Base-by-base conservation (phyloP, 1,284 basidiomycete species). In the Heterobasidion parviporum region DNA sequence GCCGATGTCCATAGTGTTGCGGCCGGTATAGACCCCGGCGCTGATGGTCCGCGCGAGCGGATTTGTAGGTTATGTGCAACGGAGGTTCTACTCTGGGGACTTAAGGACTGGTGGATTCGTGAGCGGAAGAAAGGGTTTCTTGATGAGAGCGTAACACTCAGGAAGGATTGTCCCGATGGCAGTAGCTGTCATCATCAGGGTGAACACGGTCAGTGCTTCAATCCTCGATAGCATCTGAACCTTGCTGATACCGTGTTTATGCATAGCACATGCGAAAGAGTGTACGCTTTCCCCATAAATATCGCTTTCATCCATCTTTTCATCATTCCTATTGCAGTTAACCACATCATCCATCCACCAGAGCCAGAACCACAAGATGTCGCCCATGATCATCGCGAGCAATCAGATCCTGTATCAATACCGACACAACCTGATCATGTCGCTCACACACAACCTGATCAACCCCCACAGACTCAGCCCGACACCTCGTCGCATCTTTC, bases 51-150 rank as follows among this genome's bases (percentile, higher is more conserved):
- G 16, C 77, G 83, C 34, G 73, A 69, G 43, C 76, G 72, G 52
- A 80, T 85, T 45, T 91, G 88, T 63, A 73, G 88, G 55, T 68
- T 81, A 47, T 91, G 88, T 64, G 83, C 89, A 2, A 75, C 81
- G 0, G 87, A 89, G 65, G 75, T 89, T 1, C 73, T 91, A 10
- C 70, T 89, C 3, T 87, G 80, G 74, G 88, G 88, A 6, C 63
- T 91, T 52, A 80, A 77, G 56, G 85, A 84, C 43, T 91, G 88
- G 88, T 91, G 89, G 87, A 70, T 87, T 20, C 73, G 84, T 55
- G 88, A 90, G 67, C 78, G 89, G 41, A 75, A 74, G 68, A 85
- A 82, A 63, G 86, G 85, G 8, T 76, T 79, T 59, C 66, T 85
- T 49, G 81, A 83, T 51, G 75, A 74, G 47, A 64, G 65, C 48